These are phyloP conservation scores for Penicillium atrosanguineum DNA, from an alignment of 495 filamentous ascomycete genomes.

Conservation along the genomic window DNA sequence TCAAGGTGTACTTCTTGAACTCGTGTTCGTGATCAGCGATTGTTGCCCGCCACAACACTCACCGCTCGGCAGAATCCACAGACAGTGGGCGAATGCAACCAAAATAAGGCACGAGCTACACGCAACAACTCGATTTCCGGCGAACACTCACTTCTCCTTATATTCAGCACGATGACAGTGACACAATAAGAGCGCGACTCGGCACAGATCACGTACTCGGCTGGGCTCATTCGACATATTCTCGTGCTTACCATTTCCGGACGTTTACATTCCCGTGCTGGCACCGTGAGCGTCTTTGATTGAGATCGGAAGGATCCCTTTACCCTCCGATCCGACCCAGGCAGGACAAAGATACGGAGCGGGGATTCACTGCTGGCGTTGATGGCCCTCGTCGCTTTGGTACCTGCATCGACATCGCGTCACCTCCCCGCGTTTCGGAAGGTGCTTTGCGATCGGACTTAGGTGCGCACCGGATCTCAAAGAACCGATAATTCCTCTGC, in stretches of 20 bases:
- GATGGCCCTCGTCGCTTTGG: conserved; percentile 8
- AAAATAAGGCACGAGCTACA: conserved; percentile 19
- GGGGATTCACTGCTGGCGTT: background rate
- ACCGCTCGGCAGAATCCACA: conserved; percentile 29
- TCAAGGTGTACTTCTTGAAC: background rate
- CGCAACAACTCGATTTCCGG: conserved; percentile 4
- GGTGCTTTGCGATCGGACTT: background rate
- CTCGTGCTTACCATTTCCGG: conserved; percentile 22
- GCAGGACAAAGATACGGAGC: background rate
- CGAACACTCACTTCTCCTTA: background rate
- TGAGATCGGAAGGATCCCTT: conserved; percentile 8
- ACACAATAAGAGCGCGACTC: conserved; percentile 9
- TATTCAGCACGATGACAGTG: conserved; percentile 9
- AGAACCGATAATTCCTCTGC: background rate
- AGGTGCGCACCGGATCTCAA: background rate
- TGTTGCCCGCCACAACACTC: conserved; percentile 28
- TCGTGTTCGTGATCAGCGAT: conserved; percentile 7
- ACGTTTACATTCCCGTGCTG: conserved; percentile 26
- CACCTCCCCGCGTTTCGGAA: conserved; percentile 27
- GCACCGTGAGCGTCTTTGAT: conserved; percentile 7
- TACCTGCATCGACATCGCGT: conserved; percentile 21
- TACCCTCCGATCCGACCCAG: too few species aligned
- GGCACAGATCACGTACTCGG: conserved; percentile 9
- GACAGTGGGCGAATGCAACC: conserved; percentile 20
- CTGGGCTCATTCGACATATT: background rate